Evolutionary conservation across 177 flowering plant species (phyloP).

Genomic region (Vitis hybrid): DNA sequence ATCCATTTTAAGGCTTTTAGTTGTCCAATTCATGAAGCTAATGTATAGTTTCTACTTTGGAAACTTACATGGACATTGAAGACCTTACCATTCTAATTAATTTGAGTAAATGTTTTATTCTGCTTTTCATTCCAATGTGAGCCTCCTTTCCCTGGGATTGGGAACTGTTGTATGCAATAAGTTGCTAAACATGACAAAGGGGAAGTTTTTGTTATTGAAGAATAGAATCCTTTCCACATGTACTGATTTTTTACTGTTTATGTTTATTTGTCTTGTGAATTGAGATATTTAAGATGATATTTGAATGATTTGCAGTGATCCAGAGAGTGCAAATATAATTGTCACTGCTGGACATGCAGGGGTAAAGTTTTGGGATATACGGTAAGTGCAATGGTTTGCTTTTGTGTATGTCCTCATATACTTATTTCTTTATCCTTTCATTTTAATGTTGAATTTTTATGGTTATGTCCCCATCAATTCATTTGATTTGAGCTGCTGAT

Average conservation of each 20-base stretch:
- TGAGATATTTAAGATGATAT: neutral
- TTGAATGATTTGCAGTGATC: slow-evolving; percentile 49
- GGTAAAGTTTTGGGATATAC: slow-evolving; percentile 88
- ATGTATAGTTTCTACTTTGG: neutral
- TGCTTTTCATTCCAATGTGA: neutral
- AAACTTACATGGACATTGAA: neutral
- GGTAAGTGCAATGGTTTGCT: slow-evolving; percentile 39
- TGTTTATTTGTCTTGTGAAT: neutral
- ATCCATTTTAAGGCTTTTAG: neutral
- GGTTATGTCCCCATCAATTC: neutral
- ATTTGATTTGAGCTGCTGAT: neutral
- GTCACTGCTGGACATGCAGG: slow-evolving; percentile 83
- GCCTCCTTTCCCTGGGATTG: neutral
- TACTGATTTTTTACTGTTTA: neutral
- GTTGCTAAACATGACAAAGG: neutral
- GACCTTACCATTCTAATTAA: neutral
- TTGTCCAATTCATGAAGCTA: neutral
- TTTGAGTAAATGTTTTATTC: neutral
- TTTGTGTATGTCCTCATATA: neutral
- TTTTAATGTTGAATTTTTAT: neutral
- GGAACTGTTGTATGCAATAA: neutral
- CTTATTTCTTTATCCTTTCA: neutral
- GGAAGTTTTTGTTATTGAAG: too few species aligned
- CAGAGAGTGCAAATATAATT: slow-evolving; percentile 67
- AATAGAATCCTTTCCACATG: too few species aligned